Evolutionary conservation across 2,329 filamentous ascomycete genomes (phyloP).

Genomic region (Neofusicoccum parvum): DNA sequence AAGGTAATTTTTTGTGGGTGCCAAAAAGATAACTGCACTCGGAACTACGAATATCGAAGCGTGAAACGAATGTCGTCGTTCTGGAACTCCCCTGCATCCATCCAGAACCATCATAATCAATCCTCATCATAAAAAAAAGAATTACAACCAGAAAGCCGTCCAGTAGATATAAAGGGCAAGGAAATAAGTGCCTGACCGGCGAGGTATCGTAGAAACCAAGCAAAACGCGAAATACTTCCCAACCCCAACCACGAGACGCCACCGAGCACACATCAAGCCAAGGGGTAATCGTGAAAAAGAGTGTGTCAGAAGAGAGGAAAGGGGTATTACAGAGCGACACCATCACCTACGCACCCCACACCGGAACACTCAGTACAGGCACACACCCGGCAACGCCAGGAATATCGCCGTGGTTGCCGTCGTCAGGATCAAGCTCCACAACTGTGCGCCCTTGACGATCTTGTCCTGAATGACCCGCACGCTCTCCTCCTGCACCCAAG

Average conservation of each 20-base stretch:
- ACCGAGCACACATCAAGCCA: too few species aligned
- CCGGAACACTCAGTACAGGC: slow-evolving; percentile 11
- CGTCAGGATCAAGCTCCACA: slow-evolving; percentile 39
- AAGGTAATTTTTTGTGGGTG: too few species aligned
- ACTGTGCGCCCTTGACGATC: slow-evolving; percentile 52
- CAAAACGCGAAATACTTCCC: background rate
- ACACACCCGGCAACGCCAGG: slow-evolving; percentile 25
- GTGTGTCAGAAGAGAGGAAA: background rate
- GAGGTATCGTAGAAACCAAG: background rate
- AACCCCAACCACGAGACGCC: too few species aligned
- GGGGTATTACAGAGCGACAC: background rate
- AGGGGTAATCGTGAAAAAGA: background rate
- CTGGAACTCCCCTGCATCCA: background rate
- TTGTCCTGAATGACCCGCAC: slow-evolving; percentile 76
- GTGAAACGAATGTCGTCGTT: background rate
- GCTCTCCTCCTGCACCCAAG: slow-evolving; percentile 78
- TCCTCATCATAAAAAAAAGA: background rate
- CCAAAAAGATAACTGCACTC: too few species aligned
- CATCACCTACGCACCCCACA: background rate
- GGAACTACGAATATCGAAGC: background rate
- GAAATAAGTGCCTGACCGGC: background rate
- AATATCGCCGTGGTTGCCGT: slow-evolving; percentile 32
- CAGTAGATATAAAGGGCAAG: background rate
- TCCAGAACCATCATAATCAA: background rate
- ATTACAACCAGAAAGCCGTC: background rate